These are phyloP conservation scores for Fusarium citri DNA, from an alignment of 2,329 filamentous ascomycete genomes.

Conservation along the genomic window DNA sequence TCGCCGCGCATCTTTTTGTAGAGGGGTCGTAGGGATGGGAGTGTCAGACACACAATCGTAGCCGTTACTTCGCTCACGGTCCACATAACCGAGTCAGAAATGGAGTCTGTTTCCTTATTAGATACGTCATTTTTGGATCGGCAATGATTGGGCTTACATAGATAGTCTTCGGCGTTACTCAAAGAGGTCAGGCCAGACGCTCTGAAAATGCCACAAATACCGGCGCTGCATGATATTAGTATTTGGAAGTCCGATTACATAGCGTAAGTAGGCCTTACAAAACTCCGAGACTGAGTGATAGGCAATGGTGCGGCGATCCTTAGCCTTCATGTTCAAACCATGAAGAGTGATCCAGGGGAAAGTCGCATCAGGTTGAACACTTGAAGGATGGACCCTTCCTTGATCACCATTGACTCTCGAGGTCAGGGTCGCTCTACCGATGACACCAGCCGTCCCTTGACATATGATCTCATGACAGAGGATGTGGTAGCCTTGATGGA, in stretches of 20 bases:
- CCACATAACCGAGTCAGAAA: conserved; percentile 4
- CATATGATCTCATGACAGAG: not conserved
- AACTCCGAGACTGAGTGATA: not conserved
- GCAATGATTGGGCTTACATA: not conserved
- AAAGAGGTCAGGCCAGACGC: not conserved
- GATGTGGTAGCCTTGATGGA: conserved; percentile 3
- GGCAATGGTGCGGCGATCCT: not conserved
- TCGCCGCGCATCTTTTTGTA: conserved; percentile 1
- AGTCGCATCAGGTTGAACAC: not conserved
- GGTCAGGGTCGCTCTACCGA: not conserved
- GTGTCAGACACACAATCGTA: conserved; percentile 3
- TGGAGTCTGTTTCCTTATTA: not conserved
- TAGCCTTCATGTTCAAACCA: conserved; percentile 3
- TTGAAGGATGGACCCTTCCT: not conserved
- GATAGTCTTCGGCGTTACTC: not conserved
- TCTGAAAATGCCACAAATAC: not conserved
- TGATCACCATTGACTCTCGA: not conserved
- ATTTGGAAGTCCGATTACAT: not conserved
- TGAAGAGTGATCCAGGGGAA: conserved; percentile 3
- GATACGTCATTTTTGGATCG: rapidly evolving
- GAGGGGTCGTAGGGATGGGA: not conserved
- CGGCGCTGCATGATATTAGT: not conserved
- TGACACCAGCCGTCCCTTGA: not conserved
- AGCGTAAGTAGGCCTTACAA: not conserved
- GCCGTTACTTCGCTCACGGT: conserved; percentile 6